Evolutionary conservation across 1,284 basidiomycete genomes (phyloP).

Genomic region (Earliella scabrosa): DNA sequence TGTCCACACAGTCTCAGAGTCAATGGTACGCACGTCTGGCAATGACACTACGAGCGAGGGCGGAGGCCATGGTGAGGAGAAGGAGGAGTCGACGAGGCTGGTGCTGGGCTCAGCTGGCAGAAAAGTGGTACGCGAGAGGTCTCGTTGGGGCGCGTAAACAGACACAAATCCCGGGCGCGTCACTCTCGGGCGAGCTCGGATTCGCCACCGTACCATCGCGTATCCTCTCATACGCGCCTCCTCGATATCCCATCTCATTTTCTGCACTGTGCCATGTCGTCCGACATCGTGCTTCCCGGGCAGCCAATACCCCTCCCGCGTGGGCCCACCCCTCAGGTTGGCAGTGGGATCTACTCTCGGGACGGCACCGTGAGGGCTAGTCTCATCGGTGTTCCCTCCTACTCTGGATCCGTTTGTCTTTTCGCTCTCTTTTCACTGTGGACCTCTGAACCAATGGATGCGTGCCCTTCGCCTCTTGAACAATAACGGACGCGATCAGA

Average conservation of each 20-base stretch:
- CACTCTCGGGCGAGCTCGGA: conserved; percentile 24
- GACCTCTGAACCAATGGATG: conserved; percentile 27
- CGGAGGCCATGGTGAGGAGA: conserved; percentile 53
- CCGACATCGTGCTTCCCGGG: conserved; percentile 73
- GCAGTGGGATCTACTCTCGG: conserved; percentile 71
- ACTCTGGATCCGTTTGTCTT: conserved; percentile 71
- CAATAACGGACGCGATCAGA: conserved; percentile 43
- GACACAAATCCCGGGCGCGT: conserved; percentile 31
- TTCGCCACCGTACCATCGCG: conserved; percentile 8
- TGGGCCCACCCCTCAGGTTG: conserved; percentile 63
- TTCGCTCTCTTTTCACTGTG: conserved; percentile 27
- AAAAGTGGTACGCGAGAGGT: conserved; percentile 24
- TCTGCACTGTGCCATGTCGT: conserved; percentile 33
- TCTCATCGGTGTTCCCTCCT: conserved; percentile 67
- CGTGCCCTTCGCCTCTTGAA: conserved; percentile 27
- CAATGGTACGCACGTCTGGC: conserved; percentile 58
- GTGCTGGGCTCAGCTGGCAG: conserved; percentile 26
- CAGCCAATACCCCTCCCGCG: conserved; percentile 74
- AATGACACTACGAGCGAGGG: conserved; percentile 65
- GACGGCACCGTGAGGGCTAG: conserved; percentile 74
- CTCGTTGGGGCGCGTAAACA: conserved; percentile 41
- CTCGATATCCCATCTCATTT: conserved; percentile 9
- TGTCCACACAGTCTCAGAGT: background rate
- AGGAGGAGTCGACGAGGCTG: conserved; percentile 21
- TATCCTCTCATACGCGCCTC: conserved; percentile 8